Base-by-base conservation (phyloP, 352 stramenopile genomes). In the Phytophthora brassicae region DNA sequence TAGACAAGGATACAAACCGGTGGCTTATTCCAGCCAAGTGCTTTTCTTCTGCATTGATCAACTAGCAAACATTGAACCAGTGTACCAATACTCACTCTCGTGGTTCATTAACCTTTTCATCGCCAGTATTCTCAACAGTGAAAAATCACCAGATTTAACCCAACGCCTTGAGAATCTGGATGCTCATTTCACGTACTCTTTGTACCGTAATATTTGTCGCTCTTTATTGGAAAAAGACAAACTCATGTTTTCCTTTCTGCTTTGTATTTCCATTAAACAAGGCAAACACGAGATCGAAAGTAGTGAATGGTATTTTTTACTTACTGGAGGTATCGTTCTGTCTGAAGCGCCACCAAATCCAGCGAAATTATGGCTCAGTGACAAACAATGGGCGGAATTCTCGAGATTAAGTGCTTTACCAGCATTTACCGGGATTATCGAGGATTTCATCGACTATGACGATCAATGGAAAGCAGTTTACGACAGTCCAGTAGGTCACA, bases 31-130 rank as follows among this genome's bases (percentile, higher is more conserved):
- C 31, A 94, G 86, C 26, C 89, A 97, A 64, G 90, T 97, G 35
- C 62, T 98, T n/a, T 98, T 97, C 74, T 97, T 98, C 66, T 97
- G 89, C 64, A 97, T 98, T 63, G 86, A 96, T 24, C 86, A 97
- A 58, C 87, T 98, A 38, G 88, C 89, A 35, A 97, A 98, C 73
- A 97, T 97, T 58, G 89, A 98, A 59, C 91, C 92, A 0, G 89
- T 97, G 36, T 98, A 98, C 68, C 90, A 97, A 64, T 98, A 98
- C 62, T 96, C 86, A 23, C 70, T 98, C 9, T 90, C 84, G 6
- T 98, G 92, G 92, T 98, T 97, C 62, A 94, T 97, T 60, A 90
- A 94, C 43, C 63, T 98, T 22, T 98, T 97, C 57, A 78, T 94
- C 14, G 59, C 75, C n/a, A 97, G 87, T 39, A 97, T 98, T 45